Evolutionary conservation across 108 stramenopile genomes (phyloP), one percentile per base, ranked within the genome.

Genomic region (Cyclostephanos tholiformis): DNA sequence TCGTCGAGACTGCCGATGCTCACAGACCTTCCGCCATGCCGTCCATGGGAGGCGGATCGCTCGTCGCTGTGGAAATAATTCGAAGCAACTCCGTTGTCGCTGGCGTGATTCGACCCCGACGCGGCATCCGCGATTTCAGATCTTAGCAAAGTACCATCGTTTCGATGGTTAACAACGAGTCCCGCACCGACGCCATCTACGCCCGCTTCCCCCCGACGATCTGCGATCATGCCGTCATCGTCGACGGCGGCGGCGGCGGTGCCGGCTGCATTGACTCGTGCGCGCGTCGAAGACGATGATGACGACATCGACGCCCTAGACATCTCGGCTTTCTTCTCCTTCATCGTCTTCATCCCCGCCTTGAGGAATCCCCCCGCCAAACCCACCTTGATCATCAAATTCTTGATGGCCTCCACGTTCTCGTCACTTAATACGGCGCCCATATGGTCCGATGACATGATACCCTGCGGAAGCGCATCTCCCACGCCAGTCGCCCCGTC

Each of bases 341-440:
- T 61, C 70, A 63, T 75, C 41, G 49, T 69, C 51, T 14, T 44
- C 59, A 55, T n/a, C 69, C 84, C 44, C 75, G 79, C 83, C 77
- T 78, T 84, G 44, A 82, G 26, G 26, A 82, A 36, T 35, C 79
- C 65, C 12, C 91, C 91, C 1, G 88, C 89, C 65, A 88, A 81
- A 11, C 91, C 91, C 14, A 90, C 72, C 35, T 85, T 74, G 50
- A 92, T 70, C 36, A 89, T 35, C 46, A 86, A 65, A 66, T 86
- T 85, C 23, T 86, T 81, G 9, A 86, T 62, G n/a, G 84, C 84
- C 22, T 63, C 75, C 22, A 69, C 82, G 49, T 75, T 76, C n/a
- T 77, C 73, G 20, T 80, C 48, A 59, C 77, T 80, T 9, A 80
- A 58, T 12, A 74, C 65, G 14, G 65, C 74, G 52, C 65, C 56